phyloP scores from a whole-genome alignment of 371 early-diverging fungal species.

The Mucor sp. region DNA sequence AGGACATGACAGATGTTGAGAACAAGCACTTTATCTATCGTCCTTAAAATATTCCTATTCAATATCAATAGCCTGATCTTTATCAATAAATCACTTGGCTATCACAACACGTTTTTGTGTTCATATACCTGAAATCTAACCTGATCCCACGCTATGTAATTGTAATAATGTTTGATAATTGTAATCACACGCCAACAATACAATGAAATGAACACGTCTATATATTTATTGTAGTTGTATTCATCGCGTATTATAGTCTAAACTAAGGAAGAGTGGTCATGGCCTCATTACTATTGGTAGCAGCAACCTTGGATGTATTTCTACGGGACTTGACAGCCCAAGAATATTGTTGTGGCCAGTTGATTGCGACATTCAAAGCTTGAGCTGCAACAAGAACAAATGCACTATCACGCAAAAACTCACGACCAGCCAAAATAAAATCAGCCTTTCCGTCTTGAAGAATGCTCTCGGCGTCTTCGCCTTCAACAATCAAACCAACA shows the following conservation, averaged over 20 bases:
- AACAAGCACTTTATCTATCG: conserved; percentile 28
- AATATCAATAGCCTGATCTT: neutral
- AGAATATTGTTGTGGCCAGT: conserved; percentile 18
- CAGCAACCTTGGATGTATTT: neutral
- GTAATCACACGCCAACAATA: no score
- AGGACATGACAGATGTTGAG: conserved; percentile 32
- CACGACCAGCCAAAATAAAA: no score
- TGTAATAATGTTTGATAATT: no score
- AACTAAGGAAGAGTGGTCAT: neutral
- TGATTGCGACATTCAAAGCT: conserved; percentile 9
- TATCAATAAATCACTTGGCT: neutral
- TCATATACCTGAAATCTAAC: neutral
- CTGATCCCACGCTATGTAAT: no score
- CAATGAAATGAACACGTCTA: no score
- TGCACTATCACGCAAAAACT: no score
- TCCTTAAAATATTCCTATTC: conserved; percentile 3
- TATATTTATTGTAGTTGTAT: no score
- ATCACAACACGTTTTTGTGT: neutral
- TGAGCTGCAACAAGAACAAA: conserved; percentile 9
- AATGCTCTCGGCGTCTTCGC: no score
- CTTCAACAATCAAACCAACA: no score
- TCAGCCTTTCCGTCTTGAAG: no score
- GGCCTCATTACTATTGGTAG: neutral
- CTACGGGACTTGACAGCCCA: conserved; percentile 16
- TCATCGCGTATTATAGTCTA: no score